Evolutionary conservation across 1,139 yeast species (phyloP).

Genomic region (Magnusiomyces tetraspermus): DNA sequence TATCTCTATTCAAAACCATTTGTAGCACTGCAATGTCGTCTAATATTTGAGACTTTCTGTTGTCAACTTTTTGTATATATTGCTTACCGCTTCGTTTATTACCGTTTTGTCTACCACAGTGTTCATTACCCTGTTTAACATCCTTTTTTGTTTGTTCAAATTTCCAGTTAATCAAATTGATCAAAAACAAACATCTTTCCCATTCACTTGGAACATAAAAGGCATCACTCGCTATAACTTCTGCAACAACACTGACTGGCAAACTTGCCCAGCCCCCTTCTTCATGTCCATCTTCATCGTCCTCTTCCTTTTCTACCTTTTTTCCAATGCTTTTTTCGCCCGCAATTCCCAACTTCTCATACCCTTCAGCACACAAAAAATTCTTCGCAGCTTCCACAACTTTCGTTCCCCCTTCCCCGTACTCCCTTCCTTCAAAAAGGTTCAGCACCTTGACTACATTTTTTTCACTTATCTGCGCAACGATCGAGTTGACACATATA

Average conservation of each 20-base stretch:
- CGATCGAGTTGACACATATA: conserved; percentile 35
- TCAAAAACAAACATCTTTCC: conserved; percentile 42
- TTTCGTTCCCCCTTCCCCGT: conserved; percentile 39
- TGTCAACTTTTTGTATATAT: no score
- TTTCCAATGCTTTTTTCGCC: no score
- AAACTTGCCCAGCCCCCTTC: no score
- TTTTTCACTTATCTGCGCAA: conserved; percentile 30
- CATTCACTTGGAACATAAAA: conserved; percentile 46
- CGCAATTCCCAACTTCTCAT: conserved; percentile 40
- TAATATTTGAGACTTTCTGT: no score
- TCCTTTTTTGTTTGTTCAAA: not conserved
- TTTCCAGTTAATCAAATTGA: conserved; percentile 34
- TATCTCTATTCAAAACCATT: conserved; percentile 33
- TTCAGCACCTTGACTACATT: conserved; percentile 34
- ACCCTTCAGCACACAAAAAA: conserved; percentile 39
- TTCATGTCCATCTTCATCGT: no score
- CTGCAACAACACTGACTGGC: conserved; percentile 37
- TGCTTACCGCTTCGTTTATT: no score
- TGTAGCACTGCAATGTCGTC: conserved; percentile 18
- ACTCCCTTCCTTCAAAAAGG: conserved; percentile 38
- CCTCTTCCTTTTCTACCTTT: no score
- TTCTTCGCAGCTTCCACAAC: conserved; percentile 41
- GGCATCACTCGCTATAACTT: conserved; percentile 40
- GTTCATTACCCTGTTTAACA: no score
- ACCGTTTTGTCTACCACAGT: no score